Evolutionary conservation across 2,329 filamentous ascomycete species (phyloP).

Genomic region (Colletotrichum siamense): DNA sequence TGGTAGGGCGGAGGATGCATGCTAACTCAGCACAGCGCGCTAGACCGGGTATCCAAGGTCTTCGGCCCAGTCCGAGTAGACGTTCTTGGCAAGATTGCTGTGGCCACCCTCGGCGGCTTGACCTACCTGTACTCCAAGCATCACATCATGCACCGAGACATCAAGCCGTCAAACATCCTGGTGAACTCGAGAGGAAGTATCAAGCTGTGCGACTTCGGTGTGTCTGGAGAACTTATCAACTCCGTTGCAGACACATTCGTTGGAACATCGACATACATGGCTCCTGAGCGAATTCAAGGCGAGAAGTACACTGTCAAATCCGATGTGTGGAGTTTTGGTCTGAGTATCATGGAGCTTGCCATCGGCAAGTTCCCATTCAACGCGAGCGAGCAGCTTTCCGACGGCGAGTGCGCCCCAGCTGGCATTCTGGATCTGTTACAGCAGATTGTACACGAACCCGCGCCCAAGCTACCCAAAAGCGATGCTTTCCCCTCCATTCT

Average conservation of each 20-base stretch:
- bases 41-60: constrained; percentile 91
- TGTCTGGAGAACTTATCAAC: constrained; percentile 97
- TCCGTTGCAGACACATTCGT: constrained; percentile 98
- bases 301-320: constrained; percentile 98
- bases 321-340: constrained; percentile 97
- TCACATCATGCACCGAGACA: constrained; percentile 98
- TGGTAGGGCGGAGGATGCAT: not conserved
- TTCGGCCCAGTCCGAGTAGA: constrained; percentile 96
- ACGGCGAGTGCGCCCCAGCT: constrained; percentile 83
- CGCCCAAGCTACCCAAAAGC: constrained; percentile 92
- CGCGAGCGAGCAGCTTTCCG: constrained; percentile 71
- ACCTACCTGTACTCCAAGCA: constrained; percentile 95
- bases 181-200: constrained; percentile 94
- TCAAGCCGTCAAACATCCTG: constrained; percentile 97
- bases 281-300: constrained; percentile 95
- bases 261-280: constrained; percentile 99
- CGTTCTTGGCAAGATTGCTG: constrained; percentile 95
- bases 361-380: constrained; percentile 98
- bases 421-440: constrained; percentile 96
- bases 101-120: constrained; percentile 90
- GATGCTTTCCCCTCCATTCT: constrained; percentile 95
- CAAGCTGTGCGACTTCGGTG: constrained; percentile 98
- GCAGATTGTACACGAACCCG: constrained; percentile 96
- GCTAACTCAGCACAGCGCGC: constrained; percentile 63
- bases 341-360: constrained; percentile 95